These are phyloP conservation scores for Microbotryum scabiosae DNA, from an alignment of 1,284 basidiomycete genomes.

Conservation along the genomic window DNA sequence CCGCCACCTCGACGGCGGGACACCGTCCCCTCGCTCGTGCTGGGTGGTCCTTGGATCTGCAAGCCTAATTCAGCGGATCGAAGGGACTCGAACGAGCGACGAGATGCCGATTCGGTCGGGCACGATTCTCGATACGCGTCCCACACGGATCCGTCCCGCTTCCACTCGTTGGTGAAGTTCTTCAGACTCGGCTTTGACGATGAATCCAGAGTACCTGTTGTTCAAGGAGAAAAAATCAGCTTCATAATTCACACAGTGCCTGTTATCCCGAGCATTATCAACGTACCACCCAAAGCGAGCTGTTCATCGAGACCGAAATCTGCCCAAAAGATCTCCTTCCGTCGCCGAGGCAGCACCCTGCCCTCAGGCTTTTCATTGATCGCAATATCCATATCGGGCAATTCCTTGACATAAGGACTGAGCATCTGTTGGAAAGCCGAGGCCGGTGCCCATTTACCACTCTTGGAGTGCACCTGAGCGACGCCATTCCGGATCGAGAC, in stretches of 20 bases:
- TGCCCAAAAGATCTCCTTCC: slow-evolving; percentile 31
- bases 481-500: slow-evolving; percentile 32
- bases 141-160: slow-evolving; percentile 74
- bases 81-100: slow-evolving; percentile 69
- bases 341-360: slow-evolving; percentile 74
- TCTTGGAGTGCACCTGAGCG: slow-evolving; percentile 47
- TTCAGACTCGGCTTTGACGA: slow-evolving; percentile 37
- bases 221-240: not conserved
- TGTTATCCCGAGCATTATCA: not conserved
- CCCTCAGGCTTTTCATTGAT: slow-evolving; percentile 88
- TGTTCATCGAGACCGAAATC: slow-evolving; percentile 29
- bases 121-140: slow-evolving; percentile 85
- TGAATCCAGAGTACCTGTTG: slow-evolving; percentile 41
- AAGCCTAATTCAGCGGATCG: slow-evolving; percentile 40
- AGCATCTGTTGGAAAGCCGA: slow-evolving; percentile 62
- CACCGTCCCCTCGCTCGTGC: slow-evolving; percentile 28
- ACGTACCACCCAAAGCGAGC: slow-evolving; percentile 36
- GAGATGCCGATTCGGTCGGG: slow-evolving; percentile 63
- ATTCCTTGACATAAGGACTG: slow-evolving; percentile 44
- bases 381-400: slow-evolving; percentile 84
- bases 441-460: slow-evolving; percentile 53
- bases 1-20: slow-evolving; percentile 35
- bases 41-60: slow-evolving; percentile 28
- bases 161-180: slow-evolving; percentile 75
- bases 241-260: not conserved